These are phyloP conservation scores for Amaranthus palmeri DNA, from an alignment of 148 eudicot species.

Conservation along the genomic window DNA sequence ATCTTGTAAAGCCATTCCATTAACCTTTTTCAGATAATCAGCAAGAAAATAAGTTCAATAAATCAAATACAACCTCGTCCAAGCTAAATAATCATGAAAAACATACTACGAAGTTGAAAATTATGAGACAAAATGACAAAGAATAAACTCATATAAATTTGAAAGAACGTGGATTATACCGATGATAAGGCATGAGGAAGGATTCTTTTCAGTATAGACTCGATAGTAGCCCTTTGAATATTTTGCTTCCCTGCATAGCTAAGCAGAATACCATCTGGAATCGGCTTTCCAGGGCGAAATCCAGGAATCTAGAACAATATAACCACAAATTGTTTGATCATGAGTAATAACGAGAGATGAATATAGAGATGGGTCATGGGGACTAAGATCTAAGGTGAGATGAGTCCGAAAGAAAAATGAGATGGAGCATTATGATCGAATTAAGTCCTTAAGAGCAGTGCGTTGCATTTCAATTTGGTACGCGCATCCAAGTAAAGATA, in stretches of 20 bases:
- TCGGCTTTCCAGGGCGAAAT: conserved; percentile 85
- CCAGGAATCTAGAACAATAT: conserved; percentile 69
- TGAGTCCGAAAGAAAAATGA: background rate
- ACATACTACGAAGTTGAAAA: background rate
- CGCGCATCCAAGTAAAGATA: background rate
- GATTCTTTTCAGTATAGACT: conserved; percentile 83
- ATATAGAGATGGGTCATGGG: background rate
- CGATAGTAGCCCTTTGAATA: conserved; percentile 64
- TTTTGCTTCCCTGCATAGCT: conserved; percentile 55
- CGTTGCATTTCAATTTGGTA: background rate
- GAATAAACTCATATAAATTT: background rate
- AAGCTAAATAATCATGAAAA: conserved; percentile 1
- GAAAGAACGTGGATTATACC: conserved; percentile 34
- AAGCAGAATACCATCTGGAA: conserved; percentile 78
- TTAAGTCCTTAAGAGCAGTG: background rate
- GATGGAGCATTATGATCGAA: background rate
- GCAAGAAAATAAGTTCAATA: background rate
- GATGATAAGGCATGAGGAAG: conserved; percentile 97
- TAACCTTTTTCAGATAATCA: conserved; percentile 42
- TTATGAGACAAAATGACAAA: too few relatives aligned
- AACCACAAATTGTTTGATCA: background rate
- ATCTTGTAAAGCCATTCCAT: conserved; percentile 76
- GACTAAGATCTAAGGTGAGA: background rate
- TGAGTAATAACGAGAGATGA: background rate
- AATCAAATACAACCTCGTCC: background rate